phyloP scores from a whole-genome alignment of 176 grass and related monocot species.

The Avena atlantica region DNA sequence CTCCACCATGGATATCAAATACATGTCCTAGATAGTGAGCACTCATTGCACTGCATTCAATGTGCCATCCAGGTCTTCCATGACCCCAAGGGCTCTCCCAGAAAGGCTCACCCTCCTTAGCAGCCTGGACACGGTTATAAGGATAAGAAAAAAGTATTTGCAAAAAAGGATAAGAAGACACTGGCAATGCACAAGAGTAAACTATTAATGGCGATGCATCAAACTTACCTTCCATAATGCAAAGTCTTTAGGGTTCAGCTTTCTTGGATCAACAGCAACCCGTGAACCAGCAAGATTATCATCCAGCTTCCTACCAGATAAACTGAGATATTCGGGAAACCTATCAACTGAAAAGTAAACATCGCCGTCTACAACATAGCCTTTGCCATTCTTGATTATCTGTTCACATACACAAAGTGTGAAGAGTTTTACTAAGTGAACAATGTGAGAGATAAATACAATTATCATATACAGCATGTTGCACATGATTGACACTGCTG shows the following conservation, averaged over 20 bases:
- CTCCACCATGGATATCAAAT: slow-evolving; percentile 89
- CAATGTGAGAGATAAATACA: neutral
- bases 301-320: slow-evolving; percentile 64
- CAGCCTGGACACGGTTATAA: slow-evolving; percentile 46
- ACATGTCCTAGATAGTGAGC: slow-evolving; percentile 61
- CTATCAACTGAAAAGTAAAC: slow-evolving; percentile 72
- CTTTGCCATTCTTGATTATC: slow-evolving; percentile 74
- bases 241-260: slow-evolving; percentile 58
- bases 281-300: slow-evolving; percentile 63
- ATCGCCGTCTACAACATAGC: slow-evolving; percentile 69
- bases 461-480: neutral
- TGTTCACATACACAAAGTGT: slow-evolving; percentile 34
- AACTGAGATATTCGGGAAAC: slow-evolving; percentile 61
- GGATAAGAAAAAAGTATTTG: neutral
- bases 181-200: neutral
- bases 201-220: slow-evolving; percentile 10
- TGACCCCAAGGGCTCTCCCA: slow-evolving; percentile 83
- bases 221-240: slow-evolving; percentile 72
- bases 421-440: neutral
- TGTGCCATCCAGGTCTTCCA: slow-evolving; percentile 88
- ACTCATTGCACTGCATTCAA: slow-evolving; percentile 89
- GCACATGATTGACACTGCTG: slow-evolving; percentile 13
- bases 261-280: slow-evolving; percentile 68
- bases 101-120: slow-evolving; percentile 66
- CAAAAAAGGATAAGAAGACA: slow-evolving; percentile 44